Conservation (phyloP, 805 yeast species). For the Lipomyces yamadae region DNA sequence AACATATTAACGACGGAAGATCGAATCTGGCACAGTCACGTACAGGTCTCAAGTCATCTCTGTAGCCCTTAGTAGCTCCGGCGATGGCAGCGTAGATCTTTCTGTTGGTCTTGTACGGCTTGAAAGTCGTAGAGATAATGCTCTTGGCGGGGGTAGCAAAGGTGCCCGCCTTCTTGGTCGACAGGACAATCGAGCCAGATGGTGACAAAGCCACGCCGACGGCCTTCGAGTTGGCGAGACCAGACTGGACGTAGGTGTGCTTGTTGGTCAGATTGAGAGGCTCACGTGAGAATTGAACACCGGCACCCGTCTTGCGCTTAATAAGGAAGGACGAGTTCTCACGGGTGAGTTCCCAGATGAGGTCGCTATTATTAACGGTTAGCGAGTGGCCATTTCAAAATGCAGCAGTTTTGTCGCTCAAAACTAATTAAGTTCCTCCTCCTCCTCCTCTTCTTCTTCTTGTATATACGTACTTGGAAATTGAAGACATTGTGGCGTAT, state of each 20-base stretch:
- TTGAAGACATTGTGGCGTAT: conserved; percentile 27
- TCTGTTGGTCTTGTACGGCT: conserved; percentile 52
- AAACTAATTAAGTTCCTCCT: neutral
- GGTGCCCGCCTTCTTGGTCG: conserved; percentile 52
- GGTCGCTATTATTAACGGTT: conserved; percentile 45
- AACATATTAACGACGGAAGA: neutral
- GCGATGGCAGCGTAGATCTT: conserved; percentile 54
- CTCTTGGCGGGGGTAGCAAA: conserved; percentile 54
- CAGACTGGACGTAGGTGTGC: conserved; percentile 55
- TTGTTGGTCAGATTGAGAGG: conserved; percentile 56
- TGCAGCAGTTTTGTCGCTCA: too few relatives aligned
- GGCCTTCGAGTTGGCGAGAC: conserved; percentile 57
- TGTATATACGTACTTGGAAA: conserved; percentile 26
- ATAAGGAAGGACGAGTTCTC: conserved; percentile 54
- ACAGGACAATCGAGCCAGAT: conserved; percentile 50
- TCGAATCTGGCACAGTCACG: neutral
- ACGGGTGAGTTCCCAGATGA: conserved; percentile 59
- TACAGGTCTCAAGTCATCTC: conserved; percentile 51
- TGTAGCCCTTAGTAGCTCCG: conserved; percentile 54
- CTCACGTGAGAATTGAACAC: conserved; percentile 54
- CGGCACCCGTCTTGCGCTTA: conserved; percentile 52
- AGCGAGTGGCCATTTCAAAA: neutral
- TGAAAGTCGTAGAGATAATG: conserved; percentile 49
- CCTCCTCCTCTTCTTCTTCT: neutral
- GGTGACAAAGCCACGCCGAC: conserved; percentile 49